phyloP scores from a whole-genome alignment of 2,329 filamentous ascomycete species.

The Byssoonygena ceratinophila region DNA sequence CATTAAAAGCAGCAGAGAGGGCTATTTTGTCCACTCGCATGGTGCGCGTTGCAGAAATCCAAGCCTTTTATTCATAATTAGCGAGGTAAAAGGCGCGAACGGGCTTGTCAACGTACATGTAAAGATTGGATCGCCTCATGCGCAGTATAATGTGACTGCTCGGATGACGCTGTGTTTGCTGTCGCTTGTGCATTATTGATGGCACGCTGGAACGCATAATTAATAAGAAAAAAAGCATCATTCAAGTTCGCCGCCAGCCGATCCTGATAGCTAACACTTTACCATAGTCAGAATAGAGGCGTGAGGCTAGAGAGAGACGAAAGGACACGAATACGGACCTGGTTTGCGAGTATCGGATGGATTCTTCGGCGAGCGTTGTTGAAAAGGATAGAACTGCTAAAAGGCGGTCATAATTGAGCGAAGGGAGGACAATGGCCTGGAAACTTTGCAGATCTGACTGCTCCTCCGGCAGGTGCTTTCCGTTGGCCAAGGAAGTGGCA shows the following conservation, averaged over 20 bases:
- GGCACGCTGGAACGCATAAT: conserved; percentile 29
- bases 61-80: conserved; percentile 13
- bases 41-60: conserved; percentile 14
- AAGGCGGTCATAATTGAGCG: conserved; percentile 28
- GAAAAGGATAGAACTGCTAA: conserved; percentile 32
- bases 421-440: conserved; percentile 27
- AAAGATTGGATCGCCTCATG: conserved; percentile 30
- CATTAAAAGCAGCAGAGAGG: conserved; percentile 6
- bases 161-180: conserved; percentile 17
- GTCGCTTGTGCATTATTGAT: conserved; percentile 20
- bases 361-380: conserved; percentile 34
- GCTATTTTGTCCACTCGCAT: conserved; percentile 10
- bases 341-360: conserved; percentile 17
- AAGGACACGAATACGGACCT: conserved; percentile 6
- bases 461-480: conserved; percentile 29
- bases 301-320: neutral
- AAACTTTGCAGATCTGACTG: conserved; percentile 26
- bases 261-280: conserved; percentile 14
- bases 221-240: conserved; percentile 30
- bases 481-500: conserved; percentile 31
- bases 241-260: conserved; percentile 26
- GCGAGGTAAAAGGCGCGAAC: neutral
- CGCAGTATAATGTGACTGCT: conserved; percentile 18
- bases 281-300: conserved; percentile 1
- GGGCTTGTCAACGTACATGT: conserved; percentile 23